Evolutionary conservation across 2,329 filamentous ascomycete species (phyloP), one percentile per base, ranked within the genome.

Genomic region (Sodiomyces alkalinus): DNA sequence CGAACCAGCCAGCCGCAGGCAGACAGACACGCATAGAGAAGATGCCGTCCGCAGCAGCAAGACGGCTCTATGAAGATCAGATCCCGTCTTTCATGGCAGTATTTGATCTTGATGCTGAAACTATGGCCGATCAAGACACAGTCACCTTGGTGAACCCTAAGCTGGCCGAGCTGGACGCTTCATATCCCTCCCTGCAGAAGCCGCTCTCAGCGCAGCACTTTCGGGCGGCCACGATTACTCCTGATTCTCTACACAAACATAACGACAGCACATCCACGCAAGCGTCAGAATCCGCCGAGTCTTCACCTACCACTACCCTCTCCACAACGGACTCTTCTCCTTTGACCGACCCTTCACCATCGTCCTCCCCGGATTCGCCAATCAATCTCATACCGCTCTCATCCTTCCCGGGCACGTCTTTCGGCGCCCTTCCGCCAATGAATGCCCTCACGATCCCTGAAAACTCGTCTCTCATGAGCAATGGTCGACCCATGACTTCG

Each of bases 241-340:
- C 56, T 4, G 62, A 67, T 40, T 46, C 58, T 35, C 59, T 60
- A 38, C 80, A 83, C 53, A 73, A 76, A 45, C 78, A 81, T 48
- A 67, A 74, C 47, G 70, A 81, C 47, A 83, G 78, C 55, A 77
- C 72, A n/a, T 86, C 77, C 6, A 82, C 79, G 3, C 76, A 79
- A 37, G 67, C 67, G 30, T 81, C 80, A 11, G 82, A 81, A 38
- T 96, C 90, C 2, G 81, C 81, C 22, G 86, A 93, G 45, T 93
- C 87, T 14, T 96, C 87, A 7, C 90, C 90, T 2, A 96, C 87
- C 6, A 94, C 86, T 4, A 93, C 87, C 3, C 70, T 90, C 27
- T 93, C 85, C 5, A 93, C 83, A 13, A 82, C 87, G 38, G 87
- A 93, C 55, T 92, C 86, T 5, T 87, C 83, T 7, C 81, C 83